Evolutionary conservation across 1,284 basidiomycete species (phyloP).

Genomic region (Vanrija sp.): DNA sequence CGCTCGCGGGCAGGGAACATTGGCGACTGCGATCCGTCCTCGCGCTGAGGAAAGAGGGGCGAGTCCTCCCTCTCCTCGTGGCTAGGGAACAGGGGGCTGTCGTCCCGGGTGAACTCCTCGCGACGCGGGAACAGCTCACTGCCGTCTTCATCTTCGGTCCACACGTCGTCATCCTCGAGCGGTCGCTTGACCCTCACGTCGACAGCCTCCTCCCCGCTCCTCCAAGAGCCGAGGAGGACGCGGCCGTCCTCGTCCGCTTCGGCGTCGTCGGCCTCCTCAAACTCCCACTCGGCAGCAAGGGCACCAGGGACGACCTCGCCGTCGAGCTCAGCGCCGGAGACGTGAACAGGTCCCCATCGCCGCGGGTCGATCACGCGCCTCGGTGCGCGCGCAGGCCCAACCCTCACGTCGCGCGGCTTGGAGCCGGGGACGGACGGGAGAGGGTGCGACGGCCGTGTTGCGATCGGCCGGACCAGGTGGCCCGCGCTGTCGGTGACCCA

Average conservation of each 20-base stretch:
- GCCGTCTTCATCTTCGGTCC: constrained; percentile 4
- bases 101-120: neutral
- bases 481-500: constrained; percentile 28
- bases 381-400: constrained; percentile 14
- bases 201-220: constrained; percentile 1
- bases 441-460: constrained; percentile 38
- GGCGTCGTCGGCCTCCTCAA: constrained; percentile 6
- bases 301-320: neutral
- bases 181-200: constrained; percentile 4
- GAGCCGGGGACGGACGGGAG: constrained; percentile 8
- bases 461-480: constrained; percentile 36
- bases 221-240: constrained; percentile 10
- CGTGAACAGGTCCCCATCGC: constrained; percentile 21
- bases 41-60: constrained; percentile 3
- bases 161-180: neutral
- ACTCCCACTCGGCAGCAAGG: constrained; percentile 8
- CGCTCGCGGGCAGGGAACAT: constrained; percentile 6
- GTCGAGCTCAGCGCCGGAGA: constrained; percentile 3
- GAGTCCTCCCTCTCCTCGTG: neutral
- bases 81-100: constrained; percentile 2
- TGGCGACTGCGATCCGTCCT: constrained; percentile 1
- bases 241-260: constrained; percentile 12
- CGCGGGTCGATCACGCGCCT: constrained; percentile 36
- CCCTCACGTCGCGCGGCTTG: neutral
- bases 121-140: constrained; percentile 17